Percentiles rank a stretch among this genome's conserved stretches.
Evolutionary conservation across 2,329 filamentous ascomycete species (phyloP).

Genomic region (Trichoderma cornu-damae): DNA sequence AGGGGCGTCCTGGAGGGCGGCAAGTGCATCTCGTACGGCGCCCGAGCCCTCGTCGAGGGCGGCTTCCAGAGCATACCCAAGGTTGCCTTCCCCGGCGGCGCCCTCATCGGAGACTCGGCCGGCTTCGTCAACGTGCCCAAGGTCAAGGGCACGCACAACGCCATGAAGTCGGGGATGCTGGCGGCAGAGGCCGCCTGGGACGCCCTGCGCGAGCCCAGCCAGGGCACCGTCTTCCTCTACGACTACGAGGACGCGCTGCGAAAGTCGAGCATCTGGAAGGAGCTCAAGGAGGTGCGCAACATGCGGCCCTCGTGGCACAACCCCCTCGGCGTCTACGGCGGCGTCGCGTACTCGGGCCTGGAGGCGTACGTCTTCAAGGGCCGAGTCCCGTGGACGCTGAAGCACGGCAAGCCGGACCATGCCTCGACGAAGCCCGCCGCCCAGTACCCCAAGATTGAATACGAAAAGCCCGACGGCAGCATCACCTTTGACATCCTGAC

Average conservation of each 20-base stretch:
- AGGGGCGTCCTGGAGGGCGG: slow-evolving; percentile 82
- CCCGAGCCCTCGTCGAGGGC: slow-evolving; percentile 85
- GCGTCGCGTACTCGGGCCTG: slow-evolving; percentile 85
- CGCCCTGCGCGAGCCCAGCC: slow-evolving; percentile 56
- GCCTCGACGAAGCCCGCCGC: slow-evolving; percentile 75
- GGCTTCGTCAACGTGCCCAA: slow-evolving; percentile 97
- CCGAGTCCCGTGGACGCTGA: slow-evolving; percentile 84
- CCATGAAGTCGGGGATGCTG: slow-evolving; percentile 96
- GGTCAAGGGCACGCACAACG: slow-evolving; percentile 96
- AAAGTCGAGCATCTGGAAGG: slow-evolving; percentile 84
- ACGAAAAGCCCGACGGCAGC: slow-evolving; percentile 92
- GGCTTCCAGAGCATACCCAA: slow-evolving; percentile 98
- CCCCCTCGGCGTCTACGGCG: slow-evolving; percentile 81
- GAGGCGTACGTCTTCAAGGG: slow-evolving; percentile 86
- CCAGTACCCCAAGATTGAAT: slow-evolving; percentile 81
- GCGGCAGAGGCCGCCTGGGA: slow-evolving; percentile 85
- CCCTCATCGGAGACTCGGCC: slow-evolving; percentile 90
- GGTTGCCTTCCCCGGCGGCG: slow-evolving; percentile 91
- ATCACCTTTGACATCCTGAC: slow-evolving; percentile 95
- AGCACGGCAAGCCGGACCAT: slow-evolving; percentile 73
- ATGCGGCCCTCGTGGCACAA: slow-evolving; percentile 94
- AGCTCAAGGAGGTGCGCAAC: slow-evolving; percentile 91
- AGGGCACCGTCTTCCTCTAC: slow-evolving; percentile 80
- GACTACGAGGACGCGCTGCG: slow-evolving; percentile 89
- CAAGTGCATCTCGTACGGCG: slow-evolving; percentile 95